Conservation (phyloP, 148 eudicot genomes). For the Diospyros kaki region DNA sequence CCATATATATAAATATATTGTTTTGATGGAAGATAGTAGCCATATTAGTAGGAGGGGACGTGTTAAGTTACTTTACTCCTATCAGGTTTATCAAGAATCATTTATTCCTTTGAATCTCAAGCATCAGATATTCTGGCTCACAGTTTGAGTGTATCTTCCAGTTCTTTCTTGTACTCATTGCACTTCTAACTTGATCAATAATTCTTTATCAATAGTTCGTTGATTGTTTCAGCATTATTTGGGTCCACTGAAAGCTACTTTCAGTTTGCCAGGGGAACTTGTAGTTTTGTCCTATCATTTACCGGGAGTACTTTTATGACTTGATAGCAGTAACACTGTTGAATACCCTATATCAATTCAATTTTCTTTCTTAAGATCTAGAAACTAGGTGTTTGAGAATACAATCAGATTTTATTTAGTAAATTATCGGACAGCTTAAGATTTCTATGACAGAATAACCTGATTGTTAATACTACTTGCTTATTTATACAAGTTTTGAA, state of each 20-base stretch:
- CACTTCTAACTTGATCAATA: neutral
- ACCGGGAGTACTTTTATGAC: no score
- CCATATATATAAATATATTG: neutral
- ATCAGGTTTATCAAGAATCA: neutral
- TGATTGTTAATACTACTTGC: no score
- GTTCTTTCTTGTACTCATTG: no score
- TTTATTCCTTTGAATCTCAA: neutral
- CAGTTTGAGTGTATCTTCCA: no score
- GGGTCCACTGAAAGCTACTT: neutral
- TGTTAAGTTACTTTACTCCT: neutral
- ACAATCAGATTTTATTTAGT: neutral
- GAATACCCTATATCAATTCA: neutral
- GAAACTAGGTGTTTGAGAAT: neutral
- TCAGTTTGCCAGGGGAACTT: neutral
- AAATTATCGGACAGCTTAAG: no score
- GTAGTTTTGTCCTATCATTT: neutral
- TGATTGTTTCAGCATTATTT: neutral
- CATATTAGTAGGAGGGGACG: neutral
- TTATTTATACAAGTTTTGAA: no score
- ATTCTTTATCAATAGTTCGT: neutral
- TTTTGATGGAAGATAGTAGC: no score
- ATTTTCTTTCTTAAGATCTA: neutral
- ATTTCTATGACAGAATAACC: neutral
- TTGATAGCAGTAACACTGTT: no score
- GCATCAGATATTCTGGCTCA: neutral